These are phyloP conservation scores for Remersonia thermophila DNA, from an alignment of 2,329 filamentous ascomycete species.

Conservation along the genomic window DNA sequence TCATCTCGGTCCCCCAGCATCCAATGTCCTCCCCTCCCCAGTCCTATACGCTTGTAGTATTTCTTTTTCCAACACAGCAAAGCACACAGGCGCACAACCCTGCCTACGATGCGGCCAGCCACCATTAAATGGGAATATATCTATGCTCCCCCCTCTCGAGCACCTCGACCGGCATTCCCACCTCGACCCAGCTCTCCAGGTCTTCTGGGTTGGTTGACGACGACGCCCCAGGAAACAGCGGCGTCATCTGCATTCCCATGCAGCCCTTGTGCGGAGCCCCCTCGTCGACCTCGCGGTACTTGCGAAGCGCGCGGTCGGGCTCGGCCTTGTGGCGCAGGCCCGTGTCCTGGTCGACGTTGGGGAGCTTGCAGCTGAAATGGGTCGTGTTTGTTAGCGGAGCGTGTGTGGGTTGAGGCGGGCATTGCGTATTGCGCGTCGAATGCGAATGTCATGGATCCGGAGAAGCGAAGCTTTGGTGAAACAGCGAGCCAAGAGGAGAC, in stretches of 20 bases:
- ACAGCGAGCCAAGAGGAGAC: background rate
- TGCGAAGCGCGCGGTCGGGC: constrained; percentile 46
- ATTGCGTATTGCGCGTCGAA: too few relatives aligned
- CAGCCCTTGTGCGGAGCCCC: constrained; percentile 46
- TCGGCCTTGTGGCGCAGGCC: constrained; percentile 43
- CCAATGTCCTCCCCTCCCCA: too few relatives aligned
- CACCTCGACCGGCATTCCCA: constrained; percentile 44
- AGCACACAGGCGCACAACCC: too few relatives aligned
- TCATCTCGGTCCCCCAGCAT: too few relatives aligned
- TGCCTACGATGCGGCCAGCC: too few relatives aligned
- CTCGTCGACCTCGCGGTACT: constrained; percentile 46
- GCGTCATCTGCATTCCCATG: constrained; percentile 55
- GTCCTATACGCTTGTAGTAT: too few relatives aligned
- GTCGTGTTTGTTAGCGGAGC: background rate
- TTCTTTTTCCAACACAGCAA: too few relatives aligned
- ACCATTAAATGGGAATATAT: constrained; percentile 27
- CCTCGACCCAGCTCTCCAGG: constrained; percentile 35
- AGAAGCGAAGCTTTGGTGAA: too few relatives aligned
- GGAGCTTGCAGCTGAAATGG: constrained; percentile 48
- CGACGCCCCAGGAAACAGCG: constrained; percentile 30
- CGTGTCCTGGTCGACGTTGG: constrained; percentile 53
- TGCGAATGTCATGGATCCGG: too few relatives aligned
- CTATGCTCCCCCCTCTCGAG: constrained; percentile 33
- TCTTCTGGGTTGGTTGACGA: constrained; percentile 16
- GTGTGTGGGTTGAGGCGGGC: background rate